These are phyloP conservation scores for Fistulina hepatica DNA, from an alignment of 1,284 basidiomycete genomes.

Conservation along the genomic window DNA sequence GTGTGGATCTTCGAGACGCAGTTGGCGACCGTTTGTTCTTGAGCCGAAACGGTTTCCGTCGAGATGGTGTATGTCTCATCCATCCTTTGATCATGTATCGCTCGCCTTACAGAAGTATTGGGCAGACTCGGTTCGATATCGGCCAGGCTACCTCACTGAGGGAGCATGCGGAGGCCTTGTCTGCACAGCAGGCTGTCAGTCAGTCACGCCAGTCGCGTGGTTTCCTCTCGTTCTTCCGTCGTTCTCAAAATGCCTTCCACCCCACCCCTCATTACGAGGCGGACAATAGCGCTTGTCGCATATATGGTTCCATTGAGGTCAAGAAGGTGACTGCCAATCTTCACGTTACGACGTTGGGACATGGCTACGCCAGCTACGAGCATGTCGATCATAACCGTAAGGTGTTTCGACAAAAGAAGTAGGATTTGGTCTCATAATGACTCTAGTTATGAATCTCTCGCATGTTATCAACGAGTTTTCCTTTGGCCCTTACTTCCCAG, in stretches of 20 bases:
- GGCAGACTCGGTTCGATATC: slow-evolving; percentile 73
- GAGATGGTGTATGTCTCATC: slow-evolving; percentile 63
- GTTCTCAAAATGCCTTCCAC: slow-evolving; percentile 36
- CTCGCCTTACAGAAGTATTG: slow-evolving; percentile 1
- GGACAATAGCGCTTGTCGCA: slow-evolving; percentile 67
- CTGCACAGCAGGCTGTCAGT: slow-evolving; percentile 55
- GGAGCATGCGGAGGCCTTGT: slow-evolving; percentile 53
- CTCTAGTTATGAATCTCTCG: slow-evolving; percentile 86
- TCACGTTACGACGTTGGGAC: slow-evolving; percentile 86
- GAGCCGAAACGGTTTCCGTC: slow-evolving; percentile 63
- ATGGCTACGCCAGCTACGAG: slow-evolving; percentile 81
- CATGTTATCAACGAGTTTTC: slow-evolving; percentile 96
- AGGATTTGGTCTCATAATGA: slow-evolving; percentile 19
- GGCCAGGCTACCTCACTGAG: slow-evolving; percentile 60
- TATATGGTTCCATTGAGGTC: slow-evolving; percentile 77
- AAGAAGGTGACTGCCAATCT: slow-evolving; percentile 91
- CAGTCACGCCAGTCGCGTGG: slow-evolving; percentile 66
- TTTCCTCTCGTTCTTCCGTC: slow-evolving; percentile 42
- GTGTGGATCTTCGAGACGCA: slow-evolving; percentile 85
- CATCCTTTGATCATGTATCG: slow-evolving; percentile 3
- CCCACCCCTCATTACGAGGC: slow-evolving; percentile 63
- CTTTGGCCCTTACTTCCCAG: slow-evolving; percentile 93
- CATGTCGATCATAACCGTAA: slow-evolving; percentile 80
- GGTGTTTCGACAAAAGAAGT: slow-evolving; percentile 71
- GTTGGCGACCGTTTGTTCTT: slow-evolving; percentile 87